Base-by-base conservation (phyloP, 2,329 filamentous ascomycete genomes). In the Aspergillus awamori region DNA sequence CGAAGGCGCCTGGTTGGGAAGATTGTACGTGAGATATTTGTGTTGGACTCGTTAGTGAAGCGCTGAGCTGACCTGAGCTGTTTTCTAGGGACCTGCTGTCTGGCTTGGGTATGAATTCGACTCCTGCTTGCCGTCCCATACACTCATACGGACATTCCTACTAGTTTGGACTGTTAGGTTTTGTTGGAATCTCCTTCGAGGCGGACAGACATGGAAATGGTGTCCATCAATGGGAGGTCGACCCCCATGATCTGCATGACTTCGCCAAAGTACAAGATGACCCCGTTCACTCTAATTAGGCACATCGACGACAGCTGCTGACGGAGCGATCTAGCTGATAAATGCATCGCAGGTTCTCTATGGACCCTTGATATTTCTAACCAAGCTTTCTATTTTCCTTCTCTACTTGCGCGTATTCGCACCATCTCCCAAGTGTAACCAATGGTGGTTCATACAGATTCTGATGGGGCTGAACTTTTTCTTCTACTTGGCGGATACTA, bases 311-410 rank as follows among this genome's bases (percentile, higher is more conserved):
- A 28, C 38, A n/a, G 30, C 45, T 47, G 11, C 51, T 47, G 36
- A 26, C 38, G 10, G 11, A 13, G 11, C 5, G 22, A 43, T 26
- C 8, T 56, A 68, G 68, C 47, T 65, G 17, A 63, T 66, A 22
- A 70, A 71, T 26, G 60, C 60, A n/a, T 64, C 61, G 13, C 66
- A 72, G 47, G 68, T 74, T 13, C 41, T 69, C 28, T 74, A 73
- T 48, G 68, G 67, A 4, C 69, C 70, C 15, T 38, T 71, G 17
- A 71, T 74, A 8, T 72, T 68, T 53, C 51, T 72, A 54, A 69
- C 70, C 10, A 74, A 73, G 30, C 24, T 72, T 15, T 71, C 70
- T 2, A 68, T 74, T 20, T 62, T 74, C 5, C 66, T 72, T 4
- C 63, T 71, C 2, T 73, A 70, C 51, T 58, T 69, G 17, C 66